Evolutionary conservation across 768 basidiomycete species (phyloP).

Genomic region (Serendipita sp.): DNA sequence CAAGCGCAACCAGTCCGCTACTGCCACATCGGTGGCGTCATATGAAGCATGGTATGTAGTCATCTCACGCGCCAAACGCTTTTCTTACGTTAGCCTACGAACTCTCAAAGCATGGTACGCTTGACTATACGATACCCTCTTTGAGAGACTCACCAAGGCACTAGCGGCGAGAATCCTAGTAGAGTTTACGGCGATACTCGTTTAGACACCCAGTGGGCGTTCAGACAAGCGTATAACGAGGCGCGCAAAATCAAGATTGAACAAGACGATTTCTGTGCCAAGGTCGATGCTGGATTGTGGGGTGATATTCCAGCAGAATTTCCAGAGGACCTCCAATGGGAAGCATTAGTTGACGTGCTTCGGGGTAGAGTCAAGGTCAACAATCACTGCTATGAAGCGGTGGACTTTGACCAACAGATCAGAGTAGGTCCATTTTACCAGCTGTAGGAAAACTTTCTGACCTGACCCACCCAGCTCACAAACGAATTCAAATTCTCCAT

Average conservation of each 20-base stretch:
- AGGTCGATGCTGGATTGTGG: slow-evolving; percentile 32
- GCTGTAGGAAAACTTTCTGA: background rate
- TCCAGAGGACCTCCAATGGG: slow-evolving; percentile 57
- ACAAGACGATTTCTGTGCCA: slow-evolving; percentile 52
- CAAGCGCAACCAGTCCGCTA: slow-evolving; percentile 29
- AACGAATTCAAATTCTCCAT: slow-evolving; percentile 72
- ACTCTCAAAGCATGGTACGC: background rate
- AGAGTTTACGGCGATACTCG: slow-evolving; percentile 33
- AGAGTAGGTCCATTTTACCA: slow-evolving; percentile 27
- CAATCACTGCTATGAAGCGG: slow-evolving; percentile 53
- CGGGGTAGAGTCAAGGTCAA: slow-evolving; percentile 58
- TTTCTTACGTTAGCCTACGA: background rate
- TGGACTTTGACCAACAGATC: slow-evolving; percentile 54
- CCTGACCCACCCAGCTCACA: slow-evolving; percentile 32
- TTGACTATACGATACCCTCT: slow-evolving; percentile 9
- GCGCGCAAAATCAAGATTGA: slow-evolving; percentile 47
- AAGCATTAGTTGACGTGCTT: slow-evolving; percentile 51
- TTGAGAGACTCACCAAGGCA: slow-evolving; percentile 26
- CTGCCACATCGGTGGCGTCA: slow-evolving; percentile 51
- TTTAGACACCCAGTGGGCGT: slow-evolving; percentile 64
- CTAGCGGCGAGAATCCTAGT: slow-evolving; percentile 31
- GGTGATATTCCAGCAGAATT: slow-evolving; percentile 34
- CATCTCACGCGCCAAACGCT: background rate
- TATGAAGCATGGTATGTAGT: slow-evolving; percentile 41
- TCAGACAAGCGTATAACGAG: slow-evolving; percentile 54